phyloP scores from a whole-genome alignment of 2,329 filamentous ascomycete species.

The Thyridium curvatum region DNA sequence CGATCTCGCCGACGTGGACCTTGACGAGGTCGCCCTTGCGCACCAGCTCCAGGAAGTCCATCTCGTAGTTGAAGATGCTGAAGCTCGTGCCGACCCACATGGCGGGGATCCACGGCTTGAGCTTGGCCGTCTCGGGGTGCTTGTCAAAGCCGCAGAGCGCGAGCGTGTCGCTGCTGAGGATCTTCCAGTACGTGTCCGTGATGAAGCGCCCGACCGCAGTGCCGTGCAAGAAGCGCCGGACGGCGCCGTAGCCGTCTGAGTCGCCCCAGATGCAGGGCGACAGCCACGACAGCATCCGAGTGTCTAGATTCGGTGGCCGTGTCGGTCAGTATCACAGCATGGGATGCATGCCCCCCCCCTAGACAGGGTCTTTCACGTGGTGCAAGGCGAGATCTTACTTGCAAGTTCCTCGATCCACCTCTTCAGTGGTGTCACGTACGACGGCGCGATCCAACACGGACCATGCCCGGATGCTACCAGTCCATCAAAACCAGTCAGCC shows the following conservation, averaged over 20 bases:
- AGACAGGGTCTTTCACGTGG: no score
- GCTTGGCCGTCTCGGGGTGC: constrained; percentile 45
- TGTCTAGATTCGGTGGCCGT: constrained; percentile 21
- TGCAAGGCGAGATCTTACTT: constrained; percentile 21
- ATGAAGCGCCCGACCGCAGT: constrained; percentile 50
- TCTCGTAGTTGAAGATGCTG: constrained; percentile 55
- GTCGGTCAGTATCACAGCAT: no score
- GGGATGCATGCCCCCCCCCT: no score
- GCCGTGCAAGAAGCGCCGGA: constrained; percentile 50
- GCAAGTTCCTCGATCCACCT: constrained; percentile 63
- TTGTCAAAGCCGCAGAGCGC: constrained; percentile 45
- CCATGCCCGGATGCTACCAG: constrained; percentile 41
- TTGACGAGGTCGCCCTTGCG: constrained; percentile 38
- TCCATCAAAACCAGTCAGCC: no score
- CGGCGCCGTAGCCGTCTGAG: constrained; percentile 46
- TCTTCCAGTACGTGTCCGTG: constrained; percentile 50
- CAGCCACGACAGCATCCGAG: constrained; percentile 66
- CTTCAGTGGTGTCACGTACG: constrained; percentile 60
- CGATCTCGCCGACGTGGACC: constrained; percentile 47
- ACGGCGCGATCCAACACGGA: constrained; percentile 50
- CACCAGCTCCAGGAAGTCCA: constrained; percentile 51
- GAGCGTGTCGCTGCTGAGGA: constrained; percentile 50
- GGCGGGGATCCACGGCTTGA: constrained; percentile 45
- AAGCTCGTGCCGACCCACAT: constrained; percentile 50
- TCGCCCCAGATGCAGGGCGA: constrained; percentile 68